phyloP scores from a whole-genome alignment of 805 yeast genomes.

The Candida corydali region DNA sequence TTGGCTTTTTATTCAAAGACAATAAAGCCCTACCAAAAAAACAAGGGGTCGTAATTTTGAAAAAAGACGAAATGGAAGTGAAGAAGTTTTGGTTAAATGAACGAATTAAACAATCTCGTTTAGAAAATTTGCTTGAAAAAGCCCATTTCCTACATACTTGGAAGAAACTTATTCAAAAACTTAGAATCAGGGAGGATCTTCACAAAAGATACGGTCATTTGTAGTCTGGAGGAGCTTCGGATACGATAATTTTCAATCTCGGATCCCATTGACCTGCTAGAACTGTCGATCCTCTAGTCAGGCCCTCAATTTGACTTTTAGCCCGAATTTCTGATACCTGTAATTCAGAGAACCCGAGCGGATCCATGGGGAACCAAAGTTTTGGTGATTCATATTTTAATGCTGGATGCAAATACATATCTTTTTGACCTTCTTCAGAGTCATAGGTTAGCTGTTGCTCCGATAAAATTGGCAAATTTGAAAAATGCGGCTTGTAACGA shows the following conservation, averaged over 20 bases:
- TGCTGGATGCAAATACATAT: slow-evolving; percentile 35
- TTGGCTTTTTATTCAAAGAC: slow-evolving; percentile 24
- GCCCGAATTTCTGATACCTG: slow-evolving; percentile 17
- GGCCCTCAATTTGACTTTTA: slow-evolving; percentile 13
- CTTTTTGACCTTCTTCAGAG: slow-evolving; percentile 16
- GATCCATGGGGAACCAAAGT: slow-evolving; percentile 40
- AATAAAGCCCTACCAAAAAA: slow-evolving; percentile 25
- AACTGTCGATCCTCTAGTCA: slow-evolving; percentile 23
- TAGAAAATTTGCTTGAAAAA: slow-evolving; percentile 11
- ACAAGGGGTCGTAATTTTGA: slow-evolving; percentile 24
- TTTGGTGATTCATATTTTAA: slow-evolving; percentile 33
- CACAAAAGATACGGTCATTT: slow-evolving; percentile 16
- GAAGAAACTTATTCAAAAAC: slow-evolving; percentile 1
- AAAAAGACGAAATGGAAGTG: slow-evolving; percentile 11
- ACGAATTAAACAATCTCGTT: slow-evolving; percentile 10
- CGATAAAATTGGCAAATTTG: slow-evolving; percentile 24
- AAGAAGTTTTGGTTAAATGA: slow-evolving; percentile 25
- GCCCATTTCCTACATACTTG: slow-evolving; percentile 11
- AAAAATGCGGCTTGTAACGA: slow-evolving; percentile 30
- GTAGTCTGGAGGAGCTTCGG: slow-evolving; percentile 32
- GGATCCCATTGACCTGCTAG: slow-evolving; percentile 10
- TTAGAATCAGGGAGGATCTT: slow-evolving; percentile 13
- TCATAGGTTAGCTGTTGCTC: slow-evolving; percentile 10
- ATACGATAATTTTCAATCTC: slow-evolving; percentile 14
- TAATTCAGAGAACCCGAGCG: slow-evolving; percentile 22